Base-by-base conservation (phyloP, 106 monocot genomes). In the Ottelia alismoides region DNA sequence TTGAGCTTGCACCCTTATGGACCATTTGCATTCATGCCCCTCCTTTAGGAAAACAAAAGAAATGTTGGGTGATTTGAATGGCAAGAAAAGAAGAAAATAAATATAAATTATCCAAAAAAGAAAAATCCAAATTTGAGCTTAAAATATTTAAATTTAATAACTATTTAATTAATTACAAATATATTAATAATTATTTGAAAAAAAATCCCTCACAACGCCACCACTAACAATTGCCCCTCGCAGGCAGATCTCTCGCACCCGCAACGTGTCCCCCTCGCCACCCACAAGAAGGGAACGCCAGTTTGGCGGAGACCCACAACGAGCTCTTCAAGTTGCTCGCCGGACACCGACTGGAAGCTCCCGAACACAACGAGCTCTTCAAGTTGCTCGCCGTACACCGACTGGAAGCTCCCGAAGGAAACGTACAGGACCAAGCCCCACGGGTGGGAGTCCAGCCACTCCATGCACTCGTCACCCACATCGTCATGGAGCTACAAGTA, bases 161-260 rank as follows among this genome's bases (percentile, higher is more conserved):
- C n/a, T n/a, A n/a, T n/a, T n/a, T n/a, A n/a, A n/a, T n/a, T n/a
- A n/a, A n/a, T n/a, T n/a, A n/a, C n/a, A n/a, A n/a, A n/a, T n/a
- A n/a, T n/a, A n/a, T n/a, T n/a, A n/a, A n/a, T n/a, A n/a, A n/a
- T n/a, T n/a, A n/a, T n/a, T n/a, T n/a, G n/a, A n/a, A n/a, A n/a
- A n/a, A n/a, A n/a, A n/a, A n/a, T n/a, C n/a, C n/a, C n/a, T 18
- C 76, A 79, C 88, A 84, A 90, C 0, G 65, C 60, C 27, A 73
- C 65, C 23, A 73, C 67, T 28, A 87, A 2, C 11, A 77, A n/a
- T n/a, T n/a, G n/a, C 40, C 9, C 45, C 2, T 40, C 60, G n/a
- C n/a, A n/a, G n/a, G 0, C 71, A 73, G 16, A 0, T 22, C 52
- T 72, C 62, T 1, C 30, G 57, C 17, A 62, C 0, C 0, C 22